Base-by-base conservation (phyloP, 176 grass and related monocot genomes). In the Paspalum notatum region DNA sequence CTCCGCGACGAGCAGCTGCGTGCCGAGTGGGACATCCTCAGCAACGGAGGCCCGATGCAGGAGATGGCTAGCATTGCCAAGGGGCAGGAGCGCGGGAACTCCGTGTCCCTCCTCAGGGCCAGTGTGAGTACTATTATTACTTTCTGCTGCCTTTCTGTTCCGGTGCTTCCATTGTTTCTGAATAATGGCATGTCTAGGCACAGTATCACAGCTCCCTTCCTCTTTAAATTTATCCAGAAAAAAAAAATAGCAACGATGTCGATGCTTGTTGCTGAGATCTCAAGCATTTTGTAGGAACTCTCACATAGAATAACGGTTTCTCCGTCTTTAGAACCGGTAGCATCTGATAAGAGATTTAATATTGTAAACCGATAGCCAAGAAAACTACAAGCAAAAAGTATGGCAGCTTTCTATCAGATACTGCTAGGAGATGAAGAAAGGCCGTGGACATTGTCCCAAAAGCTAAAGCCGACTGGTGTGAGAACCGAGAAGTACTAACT, bases 11-110 rank as follows among this genome's bases (percentile, higher is more conserved):
- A 92, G 43, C 81, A 74, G 58, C 67, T 90, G 69, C 94, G 94
- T 5, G 91, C 88, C 0, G 84, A 97, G 62, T 97, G 94, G 94
- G 94, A 97, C 32, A 94, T 97, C 55, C 87, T 97, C 60, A 91
- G 85, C 80, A 93, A 97, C 17, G 94, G 91, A 65, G 96, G 92
- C 46, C 96, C 96, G 3, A 98, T 98, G 96, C 92, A 98, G 66
- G 92, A 89, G 86, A 95, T 98, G 90, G 67, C 95, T 3, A 91
- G 85, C 62, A 93, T 98, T 22, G 90, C 95, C 52, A 98, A 95
- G 86, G 95, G 92, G 1, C 90, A 98, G 66, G 81, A 85, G 79
- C 78, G 89, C 47, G 95, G 95, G 26, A 98, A 95, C 71, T 91
- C 95, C 0, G 95, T 98, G 47, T 95, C 95, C 41, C 90, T 98